These are phyloP conservation scores for Medicago ruthenica DNA, from an alignment of 306 rosid species.

Conservation along the genomic window DNA sequence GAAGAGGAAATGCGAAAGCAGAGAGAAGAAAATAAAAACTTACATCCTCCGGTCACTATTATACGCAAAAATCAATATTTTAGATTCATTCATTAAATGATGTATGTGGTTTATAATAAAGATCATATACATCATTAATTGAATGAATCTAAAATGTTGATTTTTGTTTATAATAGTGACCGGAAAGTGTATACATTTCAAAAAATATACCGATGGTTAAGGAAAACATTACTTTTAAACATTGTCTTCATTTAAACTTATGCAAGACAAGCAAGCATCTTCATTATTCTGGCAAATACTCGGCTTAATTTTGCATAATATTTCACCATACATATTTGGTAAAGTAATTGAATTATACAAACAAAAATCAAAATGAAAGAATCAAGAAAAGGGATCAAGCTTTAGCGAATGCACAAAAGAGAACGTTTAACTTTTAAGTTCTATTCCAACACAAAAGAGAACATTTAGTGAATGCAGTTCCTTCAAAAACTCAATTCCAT, in stretches of 20 bases:
- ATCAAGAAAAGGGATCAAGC: slow-evolving; percentile 9
- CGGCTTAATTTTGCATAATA: slow-evolving; percentile 10
- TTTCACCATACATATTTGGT: background rate
- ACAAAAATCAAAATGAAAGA: background rate
- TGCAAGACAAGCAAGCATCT: slow-evolving; percentile 7
- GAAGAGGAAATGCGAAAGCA: background rate
- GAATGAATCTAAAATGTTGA: too few relatives aligned
- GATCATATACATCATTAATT: too few relatives aligned
- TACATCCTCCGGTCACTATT: too few relatives aligned
- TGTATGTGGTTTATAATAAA: too few relatives aligned
- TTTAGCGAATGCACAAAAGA: background rate
- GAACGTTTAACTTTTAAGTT: background rate
- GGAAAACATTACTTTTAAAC: background rate
- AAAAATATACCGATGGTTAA: slow-evolving; percentile 3
- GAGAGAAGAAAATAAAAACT: slow-evolving; percentile 2
- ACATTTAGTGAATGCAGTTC: background rate
- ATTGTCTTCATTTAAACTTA: slow-evolving; percentile 17
- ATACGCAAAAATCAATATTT: too few relatives aligned
- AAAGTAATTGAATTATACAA: background rate
- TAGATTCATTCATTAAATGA: too few relatives aligned
- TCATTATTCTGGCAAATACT: slow-evolving; percentile 7
- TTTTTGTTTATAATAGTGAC: too few relatives aligned
- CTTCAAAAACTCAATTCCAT: background rate
- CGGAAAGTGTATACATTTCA: background rate
- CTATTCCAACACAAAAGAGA: background rate